Conservation (phyloP, 768 basidiomycete genomes). For the Pleurotus cornucopiae region DNA sequence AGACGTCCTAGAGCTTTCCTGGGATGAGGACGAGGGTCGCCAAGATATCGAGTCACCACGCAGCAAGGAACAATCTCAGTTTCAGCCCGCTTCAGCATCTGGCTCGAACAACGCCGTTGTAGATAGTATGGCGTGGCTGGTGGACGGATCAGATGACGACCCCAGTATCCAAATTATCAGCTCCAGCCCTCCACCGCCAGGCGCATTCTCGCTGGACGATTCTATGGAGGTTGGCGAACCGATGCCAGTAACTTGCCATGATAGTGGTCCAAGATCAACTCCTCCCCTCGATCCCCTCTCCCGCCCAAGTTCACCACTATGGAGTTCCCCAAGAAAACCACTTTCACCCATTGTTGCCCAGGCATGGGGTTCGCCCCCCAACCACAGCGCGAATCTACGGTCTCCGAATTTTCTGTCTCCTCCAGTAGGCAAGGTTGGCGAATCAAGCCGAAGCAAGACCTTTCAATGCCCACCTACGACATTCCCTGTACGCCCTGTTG, state of each 20-base stretch:
- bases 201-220: conserved; percentile 17
- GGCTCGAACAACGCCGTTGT: conserved; percentile 23
- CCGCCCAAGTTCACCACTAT: conserved; percentile 4
- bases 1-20: not conserved
- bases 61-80: not conserved
- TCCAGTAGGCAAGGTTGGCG: too few species aligned
- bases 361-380: conserved; percentile 20
- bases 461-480: conserved; percentile 31
- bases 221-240: conserved; percentile 17
- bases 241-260: not conserved
- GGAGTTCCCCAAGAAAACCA: conserved; percentile 5
- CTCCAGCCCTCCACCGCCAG: conserved; percentile 22
- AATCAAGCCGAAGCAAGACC: too few species aligned
- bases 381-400: conserved; percentile 9
- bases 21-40: not conserved
- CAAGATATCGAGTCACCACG: not conserved
- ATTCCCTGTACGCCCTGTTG: conserved; percentile 40
- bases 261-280: not conserved
- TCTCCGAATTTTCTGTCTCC: too few species aligned
- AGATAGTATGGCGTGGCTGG: conserved; percentile 56
- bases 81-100: conserved; percentile 5
- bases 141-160: conserved; percentile 58
- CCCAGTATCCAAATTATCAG: conserved; percentile 45
- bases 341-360: not conserved
- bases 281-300: not conserved